A percentile compares a stretch with the other conserved stretches of the same genome.
Evolutionary conservation across 2,329 filamentous ascomycete genomes (phyloP).

Genomic region (Colletotrichum sp.): DNA sequence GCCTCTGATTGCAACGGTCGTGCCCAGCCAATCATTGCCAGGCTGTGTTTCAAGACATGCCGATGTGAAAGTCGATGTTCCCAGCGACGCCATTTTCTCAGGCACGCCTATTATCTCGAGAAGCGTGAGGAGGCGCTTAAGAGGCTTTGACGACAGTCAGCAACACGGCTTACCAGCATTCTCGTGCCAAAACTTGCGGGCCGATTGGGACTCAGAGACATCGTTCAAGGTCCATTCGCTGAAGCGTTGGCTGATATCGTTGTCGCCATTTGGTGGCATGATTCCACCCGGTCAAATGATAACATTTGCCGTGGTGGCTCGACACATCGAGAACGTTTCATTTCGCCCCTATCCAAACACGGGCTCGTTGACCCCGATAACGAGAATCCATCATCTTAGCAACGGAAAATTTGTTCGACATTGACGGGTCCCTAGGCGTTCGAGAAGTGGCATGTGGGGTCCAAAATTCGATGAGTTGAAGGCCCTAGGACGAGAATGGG

Average conservation of each 20-base stretch:
- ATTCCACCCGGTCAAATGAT: not conserved
- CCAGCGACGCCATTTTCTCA: not conserved
- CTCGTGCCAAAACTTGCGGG: not conserved
- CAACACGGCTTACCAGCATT: not conserved
- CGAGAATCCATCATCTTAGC: slow-evolving; percentile 2
- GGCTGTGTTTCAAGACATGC: slow-evolving; percentile 1
- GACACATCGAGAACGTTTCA: not conserved
- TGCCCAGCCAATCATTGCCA: slow-evolving; percentile 1
- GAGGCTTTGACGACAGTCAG: not conserved
- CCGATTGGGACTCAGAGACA: not conserved
- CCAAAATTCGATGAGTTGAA: not conserved
- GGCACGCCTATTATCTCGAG: not conserved
- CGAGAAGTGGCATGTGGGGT: slow-evolving; percentile 17
- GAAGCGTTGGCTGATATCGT: not conserved
- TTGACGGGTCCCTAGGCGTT: not conserved
- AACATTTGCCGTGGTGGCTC: not conserved
- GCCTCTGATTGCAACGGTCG: slow-evolving; percentile 11
- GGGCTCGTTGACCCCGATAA: not conserved
- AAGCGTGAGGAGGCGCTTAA: not conserved
- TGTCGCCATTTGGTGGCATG: not conserved
- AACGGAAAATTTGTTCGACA: slow-evolving; percentile 16
- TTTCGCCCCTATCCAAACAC: slow-evolving; percentile 13
- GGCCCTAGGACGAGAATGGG: not conserved
- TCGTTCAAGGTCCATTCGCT: not conserved
- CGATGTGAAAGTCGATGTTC: not conserved